Percentiles rank a stretch among this genome's conserved stretches.
Evolutionary conservation across 176 grass and related monocot genomes (phyloP).

Genomic region (Tuctoria greenei): DNA sequence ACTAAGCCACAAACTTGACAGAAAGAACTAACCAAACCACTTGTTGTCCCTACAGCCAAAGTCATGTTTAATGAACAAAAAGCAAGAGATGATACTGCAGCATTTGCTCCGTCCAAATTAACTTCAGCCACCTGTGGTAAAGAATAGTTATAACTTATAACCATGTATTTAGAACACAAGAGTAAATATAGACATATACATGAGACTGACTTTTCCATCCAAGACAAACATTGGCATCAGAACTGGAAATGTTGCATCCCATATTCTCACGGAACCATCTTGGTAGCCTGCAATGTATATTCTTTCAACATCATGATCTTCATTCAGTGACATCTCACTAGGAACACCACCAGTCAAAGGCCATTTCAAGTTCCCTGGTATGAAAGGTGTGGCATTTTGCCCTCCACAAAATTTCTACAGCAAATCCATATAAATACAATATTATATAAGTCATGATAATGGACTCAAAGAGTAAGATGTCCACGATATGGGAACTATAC

Average conservation of each 20-base stretch:
- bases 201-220: conserved; percentile 67
- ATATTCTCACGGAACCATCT: conserved; percentile 98
- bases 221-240: conserved; percentile 74
- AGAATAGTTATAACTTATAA: conserved; percentile 30
- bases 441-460: conserved; percentile 9
- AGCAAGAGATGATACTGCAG: conserved; percentile 67
- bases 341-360: conserved; percentile 95
- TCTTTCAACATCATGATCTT: conserved; percentile 67
- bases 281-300: conserved; percentile 87
- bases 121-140: conserved; percentile 61
- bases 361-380: conserved; percentile 74
- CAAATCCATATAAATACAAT: conserved; percentile 9
- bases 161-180: neutral
- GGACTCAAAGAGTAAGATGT: conserved; percentile 8
- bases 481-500: conserved; percentile 40
- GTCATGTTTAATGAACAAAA: conserved; percentile 73
- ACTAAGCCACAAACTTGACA: conserved; percentile 23
- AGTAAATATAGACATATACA: conserved; percentile 10
- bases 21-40: conserved; percentile 83
- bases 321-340: conserved; percentile 72
- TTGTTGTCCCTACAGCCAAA: conserved; percentile 81
- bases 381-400: conserved; percentile 33
- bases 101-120: conserved; percentile 55
- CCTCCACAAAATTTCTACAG: conserved; percentile 62
- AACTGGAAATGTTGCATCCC: conserved; percentile 87